Percentiles rank a stretch among this genome's conserved stretches.
phyloP scores from a whole-genome alignment of 768 basidiomycete genomes.

The Tulasnella sp. region DNA sequence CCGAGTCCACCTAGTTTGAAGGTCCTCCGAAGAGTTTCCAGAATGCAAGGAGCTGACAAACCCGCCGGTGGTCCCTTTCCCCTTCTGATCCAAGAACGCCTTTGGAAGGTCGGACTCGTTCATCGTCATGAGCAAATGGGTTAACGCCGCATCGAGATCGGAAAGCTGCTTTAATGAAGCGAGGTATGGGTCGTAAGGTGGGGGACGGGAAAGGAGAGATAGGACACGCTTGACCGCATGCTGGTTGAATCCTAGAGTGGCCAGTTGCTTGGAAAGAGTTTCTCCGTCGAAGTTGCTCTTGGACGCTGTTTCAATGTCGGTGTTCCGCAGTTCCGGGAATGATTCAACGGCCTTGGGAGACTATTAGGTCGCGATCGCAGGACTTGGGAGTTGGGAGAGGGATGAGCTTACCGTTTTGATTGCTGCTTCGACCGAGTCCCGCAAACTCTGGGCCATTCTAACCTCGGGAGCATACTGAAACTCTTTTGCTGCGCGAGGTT shows the following conservation, averaged over 20 bases:
- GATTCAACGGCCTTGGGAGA: background rate
- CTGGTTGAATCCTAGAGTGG: conserved; percentile 59
- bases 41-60: conserved; percentile 58
- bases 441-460: conserved; percentile 69
- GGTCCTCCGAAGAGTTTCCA: conserved; percentile 50
- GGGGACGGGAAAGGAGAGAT: conserved; percentile 33
- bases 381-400: background rate
- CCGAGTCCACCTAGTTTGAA: conserved; percentile 74
- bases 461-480: conserved; percentile 65
- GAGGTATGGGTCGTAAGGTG: conserved; percentile 45
- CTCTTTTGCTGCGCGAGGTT: conserved; percentile 37
- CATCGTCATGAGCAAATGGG: conserved; percentile 75
- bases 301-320: background rate
- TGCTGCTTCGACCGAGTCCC: conserved; percentile 75
- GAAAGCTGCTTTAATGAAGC: conserved; percentile 57
- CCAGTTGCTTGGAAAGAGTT: conserved; percentile 54
- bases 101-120: conserved; percentile 85
- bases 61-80: conserved; percentile 57
- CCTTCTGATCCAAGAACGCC: conserved; percentile 50
- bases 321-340: background rate
- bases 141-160: conserved; percentile 70
- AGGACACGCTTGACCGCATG: conserved; percentile 39
- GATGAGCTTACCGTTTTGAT: conserved; percentile 63
- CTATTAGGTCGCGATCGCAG: background rate
- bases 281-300: conserved; percentile 41